phyloP scores from a whole-genome alignment of 164 flowering plant species.

The Vitis vinifera region ASM3070453v1 NC_081806.1:1884001-1884500 shows the following conservation, averaged over 20 bases:
- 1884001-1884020: conserved; percentile 76
- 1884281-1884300: not conserved
- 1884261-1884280: too few relatives aligned
- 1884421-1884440: conserved; percentile 50
- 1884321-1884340: not conserved
- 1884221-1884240: too few relatives aligned
- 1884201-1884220: too few relatives aligned
- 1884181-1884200: too few relatives aligned
- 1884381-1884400: not conserved
- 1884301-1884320: not conserved
- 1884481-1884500: conserved; percentile 73
- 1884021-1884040: conserved; percentile 88
- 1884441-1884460: conserved; percentile 84
- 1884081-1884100: conserved; percentile 64
- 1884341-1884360: not conserved
- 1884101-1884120: not conserved
- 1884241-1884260: too few relatives aligned
- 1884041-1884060: conserved; percentile 83
- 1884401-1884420: not conserved
- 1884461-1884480: conserved; percentile 77
- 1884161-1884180: not conserved
- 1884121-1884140: not conserved
- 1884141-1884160: not conserved
- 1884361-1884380: not conserved
- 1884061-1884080: conserved; percentile 76